Evolutionary conservation across 2,329 filamentous ascomycete species (phyloP), one percentile per base, ranked within the genome.

Genomic region (Epichloe sylvatica): DNA sequence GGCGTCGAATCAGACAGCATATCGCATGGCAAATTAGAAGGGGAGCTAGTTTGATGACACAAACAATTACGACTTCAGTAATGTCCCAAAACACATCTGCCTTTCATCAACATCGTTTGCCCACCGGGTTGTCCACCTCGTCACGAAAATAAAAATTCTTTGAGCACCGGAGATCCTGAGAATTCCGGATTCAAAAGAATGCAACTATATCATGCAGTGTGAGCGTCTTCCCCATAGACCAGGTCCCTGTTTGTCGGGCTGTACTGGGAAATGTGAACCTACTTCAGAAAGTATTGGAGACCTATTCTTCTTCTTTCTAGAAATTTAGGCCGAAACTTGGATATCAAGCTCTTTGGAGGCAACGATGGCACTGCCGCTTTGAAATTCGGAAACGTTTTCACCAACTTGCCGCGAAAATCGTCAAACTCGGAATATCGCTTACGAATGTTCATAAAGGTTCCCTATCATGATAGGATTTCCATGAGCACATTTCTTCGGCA

Each of bases 381-480:
- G 21, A 90, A 90, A 57, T 83, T 78, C 4, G 92, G 91, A 58
- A 97, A 97, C 1, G 88, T 86, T 58, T 76, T 73, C 41, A 88
- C 71, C 19, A 98, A 76, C 56, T 81, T 80, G 46, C 75, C 69
- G 49, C 89, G 79, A 53, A 98, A 76, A 50, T 86, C 80, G 64
- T 94, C 88, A 62, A 97, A 97, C 64, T 97, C 91, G 0, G 90
- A 96, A 67, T 96, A 97, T 63, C 90, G 76, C 62, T 83, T 83
- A 51, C 78, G 71, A 55, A 83, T 78, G 53, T 75, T 73, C 68
- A 83, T 80, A 45, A 69, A 73, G 52, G 75, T 74, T 40, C 79
- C 78, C 77, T 81, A 41, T 19, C 9, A 17, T 23, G 13, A 46
- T 23, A 8, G 19, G 30, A 30, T 30, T 30, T 34, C 40, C 17